These are phyloP conservation scores for Saitozyma sp. DNA, from an alignment of 768 basidiomycete species.

Conservation along the genomic window DNA sequence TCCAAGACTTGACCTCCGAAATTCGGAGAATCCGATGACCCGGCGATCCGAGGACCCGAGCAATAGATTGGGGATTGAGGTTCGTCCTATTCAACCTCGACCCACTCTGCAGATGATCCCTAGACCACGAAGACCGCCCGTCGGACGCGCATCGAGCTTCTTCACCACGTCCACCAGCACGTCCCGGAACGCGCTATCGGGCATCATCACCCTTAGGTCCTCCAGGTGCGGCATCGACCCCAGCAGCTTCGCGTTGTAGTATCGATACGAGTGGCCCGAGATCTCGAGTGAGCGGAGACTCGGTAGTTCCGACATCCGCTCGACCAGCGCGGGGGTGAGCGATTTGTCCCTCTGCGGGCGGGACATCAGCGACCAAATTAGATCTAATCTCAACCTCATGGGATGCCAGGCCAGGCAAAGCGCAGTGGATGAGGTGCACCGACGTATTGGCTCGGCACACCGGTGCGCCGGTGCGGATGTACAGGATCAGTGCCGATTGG, in stretches of 20 bases:
- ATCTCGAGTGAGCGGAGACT: constrained; percentile 36
- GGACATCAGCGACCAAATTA: no score
- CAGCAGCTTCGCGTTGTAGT: constrained; percentile 32
- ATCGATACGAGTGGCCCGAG: constrained; percentile 39
- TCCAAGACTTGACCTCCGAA: not conserved
- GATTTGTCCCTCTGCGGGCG: constrained; percentile 32
- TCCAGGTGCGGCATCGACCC: constrained; percentile 25
- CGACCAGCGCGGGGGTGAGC: constrained; percentile 28
- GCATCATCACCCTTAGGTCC: constrained; percentile 47
- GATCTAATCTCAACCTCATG: no score
- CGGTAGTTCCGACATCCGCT: constrained; percentile 19
- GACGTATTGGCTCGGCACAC: no score
- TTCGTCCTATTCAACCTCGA: not conserved
- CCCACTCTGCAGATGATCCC: constrained; percentile 36
- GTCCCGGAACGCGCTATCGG: constrained; percentile 29
- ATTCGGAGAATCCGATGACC: no score
- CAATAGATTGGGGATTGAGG: no score
- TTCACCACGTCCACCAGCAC: constrained; percentile 14
- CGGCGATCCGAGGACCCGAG: no score
- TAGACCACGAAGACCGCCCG: constrained; percentile 33
- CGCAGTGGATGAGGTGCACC: no score
- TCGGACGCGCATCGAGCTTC: constrained; percentile 11
- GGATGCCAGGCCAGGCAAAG: no score
- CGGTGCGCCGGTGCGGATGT: no score
- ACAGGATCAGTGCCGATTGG: not conserved